Evolutionary conservation across 163 green algal genomes (phyloP), one percentile per base, ranked within the genome.

Genomic region (Scenedesmus sp.): DNA sequence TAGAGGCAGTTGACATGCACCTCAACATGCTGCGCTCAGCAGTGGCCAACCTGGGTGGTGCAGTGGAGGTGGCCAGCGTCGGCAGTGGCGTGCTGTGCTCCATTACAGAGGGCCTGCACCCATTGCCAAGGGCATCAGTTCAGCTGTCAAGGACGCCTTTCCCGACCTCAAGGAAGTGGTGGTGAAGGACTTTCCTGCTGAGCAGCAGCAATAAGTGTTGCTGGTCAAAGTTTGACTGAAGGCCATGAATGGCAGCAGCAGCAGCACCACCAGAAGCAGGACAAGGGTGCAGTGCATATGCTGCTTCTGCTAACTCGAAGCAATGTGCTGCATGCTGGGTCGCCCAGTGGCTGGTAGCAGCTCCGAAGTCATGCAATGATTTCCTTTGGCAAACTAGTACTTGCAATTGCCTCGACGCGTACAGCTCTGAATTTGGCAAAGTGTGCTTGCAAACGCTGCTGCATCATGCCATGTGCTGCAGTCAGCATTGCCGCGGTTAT

Each of bases 141-240:
- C 96, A 15, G 97, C 97, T 18, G 94, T 99, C 49, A 96, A 95
- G 89, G 97, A 99, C 91, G 96, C 96, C 72, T 99, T 99, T 88
- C 94, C 93, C 2, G 96, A 98, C 56, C 93, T 99, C 40, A 93
- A 90, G 46, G 94, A 96, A 35, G 96, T 99, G 42, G 80, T 95
- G 2, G n/a, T 98, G 7, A 73, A 95, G 44, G 91, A 95, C 26
- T 94, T 92, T 49, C 85, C 85, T 5, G 85, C 70, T 12, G 43
- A 89, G 42, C 83, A 89, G 83, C 33, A 73, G 51, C 26, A 53
- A 35, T 46, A 80, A 33, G 5, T 24, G 13, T 24, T 80, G 59
- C 10, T 6, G 22, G 3, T 72, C 59, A 72, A 35, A 2, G 59
- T 33, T 33, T 35, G n/a, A n/a, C n/a, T n/a, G n/a, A n/a, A n/a